Conservation (phyloP, 2,329 filamentous ascomycete species). For the Pestalotiopsis sp. region DNA sequence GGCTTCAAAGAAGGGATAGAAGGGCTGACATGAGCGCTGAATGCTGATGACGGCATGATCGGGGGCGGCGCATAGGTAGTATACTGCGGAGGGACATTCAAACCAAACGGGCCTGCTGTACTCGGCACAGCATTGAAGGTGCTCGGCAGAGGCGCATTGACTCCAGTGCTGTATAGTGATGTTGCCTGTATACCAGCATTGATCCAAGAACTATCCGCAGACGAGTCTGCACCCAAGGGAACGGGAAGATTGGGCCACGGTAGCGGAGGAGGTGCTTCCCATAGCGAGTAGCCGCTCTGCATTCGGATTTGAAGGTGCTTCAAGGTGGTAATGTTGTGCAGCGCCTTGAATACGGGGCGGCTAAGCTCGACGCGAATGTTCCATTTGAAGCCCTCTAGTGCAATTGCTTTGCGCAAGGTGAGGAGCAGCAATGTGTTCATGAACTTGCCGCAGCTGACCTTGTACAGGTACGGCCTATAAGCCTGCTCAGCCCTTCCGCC, state of each 20-base stretch:
- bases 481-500: constrained; percentile 55
- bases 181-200: not conserved
- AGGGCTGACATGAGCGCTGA: constrained; percentile 21
- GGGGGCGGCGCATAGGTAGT: constrained; percentile 24
- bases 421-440: constrained; percentile 63
- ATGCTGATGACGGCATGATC: constrained; percentile 32
- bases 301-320: constrained; percentile 59
- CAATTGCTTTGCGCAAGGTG: constrained; percentile 55
- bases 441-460: constrained; percentile 62
- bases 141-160: not conserved
- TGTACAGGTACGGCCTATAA: constrained; percentile 58
- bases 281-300: constrained; percentile 59
- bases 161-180: not conserved
- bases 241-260: constrained; percentile 28
- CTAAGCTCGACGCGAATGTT: constrained; percentile 66
- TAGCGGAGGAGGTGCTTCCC: constrained; percentile 51
- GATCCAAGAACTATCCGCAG: not conserved
- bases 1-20: constrained; percentile 40
- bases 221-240: not conserved
- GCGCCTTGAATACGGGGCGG: constrained; percentile 56
- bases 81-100: not conserved
- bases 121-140: not conserved
- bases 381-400: constrained; percentile 64
- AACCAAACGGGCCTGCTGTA: not conserved
- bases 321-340: constrained; percentile 57